Evolutionary conservation across 1,284 basidiomycete genomes (phyloP).

Genomic region (Blastosporella zonata): DNA sequence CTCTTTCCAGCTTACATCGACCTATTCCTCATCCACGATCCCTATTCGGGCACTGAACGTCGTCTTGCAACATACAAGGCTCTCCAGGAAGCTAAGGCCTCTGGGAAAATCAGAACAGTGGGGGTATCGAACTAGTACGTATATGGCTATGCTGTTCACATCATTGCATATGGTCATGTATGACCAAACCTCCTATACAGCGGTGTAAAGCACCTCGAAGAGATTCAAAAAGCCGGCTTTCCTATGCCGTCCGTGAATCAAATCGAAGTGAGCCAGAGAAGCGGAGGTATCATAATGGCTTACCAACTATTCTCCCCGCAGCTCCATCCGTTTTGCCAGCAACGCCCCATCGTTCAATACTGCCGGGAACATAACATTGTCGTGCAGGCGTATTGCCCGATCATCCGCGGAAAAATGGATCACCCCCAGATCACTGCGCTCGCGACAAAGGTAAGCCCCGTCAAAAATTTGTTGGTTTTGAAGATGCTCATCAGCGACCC

Average conservation of each 20-base stretch:
- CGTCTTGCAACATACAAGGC: conserved; percentile 66
- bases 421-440: conserved; percentile 51
- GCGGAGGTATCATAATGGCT: conserved; percentile 1
- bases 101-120: conserved; percentile 67
- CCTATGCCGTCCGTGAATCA: conserved; percentile 79
- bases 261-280: conserved; percentile 55
- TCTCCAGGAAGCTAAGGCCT: conserved; percentile 53
- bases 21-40: conserved; percentile 77
- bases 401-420: conserved; percentile 61
- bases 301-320: conserved; percentile 26
- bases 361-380: conserved; percentile 68
- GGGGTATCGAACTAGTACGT: conserved; percentile 79
- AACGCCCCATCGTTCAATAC: conserved; percentile 74
- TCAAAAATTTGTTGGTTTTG: background rate
- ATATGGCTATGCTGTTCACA: conserved; percentile 1
- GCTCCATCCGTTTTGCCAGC: conserved; percentile 85
- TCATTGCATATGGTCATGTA: conserved; percentile 1
- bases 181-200: conserved; percentile 33
- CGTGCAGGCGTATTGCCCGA: conserved; percentile 77
- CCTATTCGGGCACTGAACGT: conserved; percentile 52
- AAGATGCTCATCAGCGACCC: background rate
- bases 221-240: conserved; percentile 61
- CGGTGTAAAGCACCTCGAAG: conserved; percentile 74
- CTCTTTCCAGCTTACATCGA: conserved; percentile 62
- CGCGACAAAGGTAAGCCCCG: conserved; percentile 48